Conservation (phyloP, 768 basidiomycete species). For the Trametes cubensis region DNA sequence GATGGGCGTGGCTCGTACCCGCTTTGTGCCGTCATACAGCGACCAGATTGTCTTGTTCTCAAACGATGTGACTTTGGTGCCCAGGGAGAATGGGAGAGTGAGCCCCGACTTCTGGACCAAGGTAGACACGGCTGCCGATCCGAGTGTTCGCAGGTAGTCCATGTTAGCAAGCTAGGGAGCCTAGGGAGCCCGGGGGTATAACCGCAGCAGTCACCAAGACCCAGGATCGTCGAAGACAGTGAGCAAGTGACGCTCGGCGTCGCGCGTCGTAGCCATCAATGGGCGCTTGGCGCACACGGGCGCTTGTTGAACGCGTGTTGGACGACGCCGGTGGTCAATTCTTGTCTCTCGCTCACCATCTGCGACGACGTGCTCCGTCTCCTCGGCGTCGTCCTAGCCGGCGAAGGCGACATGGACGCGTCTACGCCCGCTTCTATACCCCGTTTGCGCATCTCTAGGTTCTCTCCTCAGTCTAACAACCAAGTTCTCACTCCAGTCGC, state of each 20-base stretch:
- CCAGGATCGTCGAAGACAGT: not conserved
- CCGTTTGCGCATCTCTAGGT: conserved; percentile 30
- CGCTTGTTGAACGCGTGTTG: conserved; percentile 11
- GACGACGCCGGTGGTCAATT: conserved; percentile 8
- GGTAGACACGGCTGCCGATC: conserved; percentile 84
- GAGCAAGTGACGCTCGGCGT: conserved; percentile 5
- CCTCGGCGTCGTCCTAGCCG: conserved; percentile 18
- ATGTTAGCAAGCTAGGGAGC: conserved; percentile 41
- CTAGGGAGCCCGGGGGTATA: too few relatives aligned
- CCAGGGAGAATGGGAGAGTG: conserved; percentile 85
- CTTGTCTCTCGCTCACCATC: conserved; percentile 9
- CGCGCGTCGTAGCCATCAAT: conserved; percentile 6
- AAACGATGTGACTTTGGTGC: conserved; percentile 65
- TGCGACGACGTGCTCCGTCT: conserved; percentile 7
- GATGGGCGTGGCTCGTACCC: conserved; percentile 49
- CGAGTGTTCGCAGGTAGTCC: conserved; percentile 83
- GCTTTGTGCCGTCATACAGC: conserved; percentile 85
- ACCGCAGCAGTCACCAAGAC: not conserved
- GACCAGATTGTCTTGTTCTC: conserved; percentile 79
- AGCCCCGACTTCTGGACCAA: conserved; percentile 94
- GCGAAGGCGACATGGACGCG: conserved; percentile 29
- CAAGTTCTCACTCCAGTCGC: conserved; percentile 30
- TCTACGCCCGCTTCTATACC: conserved; percentile 23
- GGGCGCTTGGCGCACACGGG: not conserved
- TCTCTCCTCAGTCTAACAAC: conserved; percentile 22